Conservation (phyloP, 176 grass and related monocot genomes). For the Pharus latifolius region DNA sequence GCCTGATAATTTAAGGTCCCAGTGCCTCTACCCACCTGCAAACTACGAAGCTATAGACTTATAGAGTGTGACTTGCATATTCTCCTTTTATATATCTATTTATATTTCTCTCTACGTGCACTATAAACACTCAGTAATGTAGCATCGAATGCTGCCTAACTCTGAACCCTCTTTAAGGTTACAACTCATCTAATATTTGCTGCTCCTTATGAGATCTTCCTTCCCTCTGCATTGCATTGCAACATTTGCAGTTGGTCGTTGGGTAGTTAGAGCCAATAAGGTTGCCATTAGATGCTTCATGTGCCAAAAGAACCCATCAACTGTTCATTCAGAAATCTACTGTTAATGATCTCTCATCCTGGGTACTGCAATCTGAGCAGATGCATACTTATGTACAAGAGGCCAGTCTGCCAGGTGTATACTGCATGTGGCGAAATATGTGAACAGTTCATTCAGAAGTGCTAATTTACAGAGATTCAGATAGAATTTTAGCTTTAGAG, state of each 20-base stretch:
- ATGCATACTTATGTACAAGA: neutral
- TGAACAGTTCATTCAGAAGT: neutral
- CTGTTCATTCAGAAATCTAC: neutral
- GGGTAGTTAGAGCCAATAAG: slow-evolving; percentile 16
- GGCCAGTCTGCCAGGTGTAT: neutral
- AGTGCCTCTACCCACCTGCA: too few species aligned
- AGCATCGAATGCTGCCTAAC: too few species aligned
- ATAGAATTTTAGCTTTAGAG: neutral
- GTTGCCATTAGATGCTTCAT: slow-evolving; percentile 13
- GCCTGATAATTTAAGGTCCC: too few species aligned
- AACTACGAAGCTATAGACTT: too few species aligned
- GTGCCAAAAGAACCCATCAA: neutral
- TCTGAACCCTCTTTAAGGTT: too few species aligned
- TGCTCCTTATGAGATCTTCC: slow-evolving; percentile 13
- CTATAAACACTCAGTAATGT: too few species aligned
- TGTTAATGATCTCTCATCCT: neutral
- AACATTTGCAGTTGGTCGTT: slow-evolving; percentile 16
- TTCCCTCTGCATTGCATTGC: neutral
- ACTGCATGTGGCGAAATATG: neutral
- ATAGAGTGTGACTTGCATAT: too few species aligned
- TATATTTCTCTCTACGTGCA: too few species aligned
- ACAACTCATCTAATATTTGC: too few species aligned
- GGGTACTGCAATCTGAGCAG: neutral
- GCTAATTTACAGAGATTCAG: neutral
- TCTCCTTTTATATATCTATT: too few species aligned